Evolutionary conservation across 257 asterid genomes (phyloP), one percentile per base, ranked within the genome.

Genomic region (Nicotiana undulata): DNA sequence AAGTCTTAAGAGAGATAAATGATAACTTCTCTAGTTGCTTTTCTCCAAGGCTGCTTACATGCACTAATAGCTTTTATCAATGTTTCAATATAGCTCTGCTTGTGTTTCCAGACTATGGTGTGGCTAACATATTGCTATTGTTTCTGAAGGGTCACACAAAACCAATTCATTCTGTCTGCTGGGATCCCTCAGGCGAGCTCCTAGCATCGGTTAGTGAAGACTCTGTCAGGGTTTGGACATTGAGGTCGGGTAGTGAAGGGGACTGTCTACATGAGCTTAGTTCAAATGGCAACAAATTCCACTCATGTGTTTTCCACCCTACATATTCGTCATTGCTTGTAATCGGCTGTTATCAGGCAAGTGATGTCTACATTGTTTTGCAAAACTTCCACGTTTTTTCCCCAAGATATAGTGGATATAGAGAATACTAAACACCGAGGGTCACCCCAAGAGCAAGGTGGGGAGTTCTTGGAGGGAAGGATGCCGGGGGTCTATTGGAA

Each of bases 291-390:
- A 93, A 91, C 90, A 90, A 90, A 64, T 94, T 96, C 85, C 87
- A 91, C 80, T 96, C 99, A 5, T 94, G 98, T 28, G 99, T 89
- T 55, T 96, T 96, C 88, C 99, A 96, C 84, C 99, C 98, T 10
- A 83, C 97, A 1, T 91, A 88, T 85, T 82, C 97, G 6, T 90
- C 99, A 5, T 84, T 96, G 89, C 89, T 96, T 13, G 93, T 96
- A 72, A 91, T 96, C 11, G 99, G 98, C 55, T 95, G 99, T 85
- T 93, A 93, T 80, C 97, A 93, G 99, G 99, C 89, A 91, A 90
- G 90, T 85, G 16, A n/a, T 28, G 67, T 58, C 16, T 29, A 37
- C 53, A 28, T 29, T 29, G 24, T 46, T 20, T 49, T 4, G n/a
- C 5, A 0, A 10, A 53, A 26, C 32, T 13, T 66, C 20, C 10